Conservation (phyloP, 148 eudicot species). For the Camellia lanceoleosa region DNA sequence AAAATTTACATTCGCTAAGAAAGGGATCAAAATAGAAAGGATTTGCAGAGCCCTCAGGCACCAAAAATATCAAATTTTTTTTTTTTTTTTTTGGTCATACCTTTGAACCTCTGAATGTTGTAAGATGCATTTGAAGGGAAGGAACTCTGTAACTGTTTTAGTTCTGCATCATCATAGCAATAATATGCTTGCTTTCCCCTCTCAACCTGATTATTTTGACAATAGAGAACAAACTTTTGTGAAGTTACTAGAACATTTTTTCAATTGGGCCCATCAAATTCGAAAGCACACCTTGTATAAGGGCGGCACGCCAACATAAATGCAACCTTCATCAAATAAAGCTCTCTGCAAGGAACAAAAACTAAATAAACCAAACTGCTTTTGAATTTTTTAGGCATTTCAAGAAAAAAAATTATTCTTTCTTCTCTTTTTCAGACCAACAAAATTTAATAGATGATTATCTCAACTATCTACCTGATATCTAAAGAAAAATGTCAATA, state of each 20-base stretch:
- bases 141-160: conserved; percentile 48
- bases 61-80: background rate
- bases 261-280: conserved; percentile 11
- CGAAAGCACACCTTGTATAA: conserved; percentile 67
- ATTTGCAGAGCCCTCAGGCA: background rate
- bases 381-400: background rate
- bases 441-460: background rate
- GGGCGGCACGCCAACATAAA: conserved; percentile 98
- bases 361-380: conserved; percentile 2
- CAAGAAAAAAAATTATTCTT: background rate
- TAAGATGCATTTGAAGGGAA: conserved; percentile 89
- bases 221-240: background rate
- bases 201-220: conserved; percentile 56
- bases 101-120: conserved; percentile 96
- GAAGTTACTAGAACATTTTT: background rate
- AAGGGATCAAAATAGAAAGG: too few species aligned
- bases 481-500: conserved; percentile 91
- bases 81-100: conserved; percentile 20
- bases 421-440: background rate
- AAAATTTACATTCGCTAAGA: background rate
- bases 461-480: conserved; percentile 61
- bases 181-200: conserved; percentile 82
- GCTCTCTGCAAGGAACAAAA: conserved; percentile 63
- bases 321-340: conserved; percentile 86
- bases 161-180: conserved; percentile 84